Base-by-base conservation (phyloP, 1,284 basidiomycete species). In the Ustilago bromivora region DNA sequence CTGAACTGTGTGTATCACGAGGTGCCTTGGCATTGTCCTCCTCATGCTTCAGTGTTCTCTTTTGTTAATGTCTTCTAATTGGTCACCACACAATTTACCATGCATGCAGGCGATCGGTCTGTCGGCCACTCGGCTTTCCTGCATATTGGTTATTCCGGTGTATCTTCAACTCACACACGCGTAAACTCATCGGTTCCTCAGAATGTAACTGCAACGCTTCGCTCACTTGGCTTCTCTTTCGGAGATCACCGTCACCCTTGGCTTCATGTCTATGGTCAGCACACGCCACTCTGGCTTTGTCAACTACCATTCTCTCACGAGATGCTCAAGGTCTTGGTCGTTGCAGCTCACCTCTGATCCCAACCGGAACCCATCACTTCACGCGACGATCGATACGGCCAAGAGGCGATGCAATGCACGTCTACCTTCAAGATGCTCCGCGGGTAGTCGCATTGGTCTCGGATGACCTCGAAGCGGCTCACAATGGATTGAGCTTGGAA, bases 371-470 rank as follows among this genome's bases (percentile, higher is more conserved):
- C 31, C 28, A 57, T 28, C 28, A 57, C 17, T n/a, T 55, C 15
- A 31, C 28, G 28, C 55, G 17, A 46, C 43, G 43, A 46, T 10
- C 43, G 40, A 41, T 41, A 13, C 13, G 40, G 40, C 40, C 13
- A 41, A 17, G 40, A 35, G 62, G 65, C 34, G 66, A 77, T 77
- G 75, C 75, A 52, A 81, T 82, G 77, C 81, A 81, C 66, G 81
- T 81, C 74, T 81, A 81, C 52, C 61, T 81, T 8, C 75, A 81
- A 15, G 75, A 81, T 60, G 62, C 81, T 12, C 81, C 81, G 35
- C 61, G 81, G 12, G 66, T 79, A 36, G 66, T 81, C 61, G 70
- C 75, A 41, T 65, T 82, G n/a, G 63, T 72, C 46, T 61, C 66
- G 10, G 63, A 57, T 17, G 71, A 73, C 49, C 51, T 57, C 23